Conservation (phyloP, 2,329 filamentous ascomycete genomes). For the Nigrospora oryzae region DNA sequence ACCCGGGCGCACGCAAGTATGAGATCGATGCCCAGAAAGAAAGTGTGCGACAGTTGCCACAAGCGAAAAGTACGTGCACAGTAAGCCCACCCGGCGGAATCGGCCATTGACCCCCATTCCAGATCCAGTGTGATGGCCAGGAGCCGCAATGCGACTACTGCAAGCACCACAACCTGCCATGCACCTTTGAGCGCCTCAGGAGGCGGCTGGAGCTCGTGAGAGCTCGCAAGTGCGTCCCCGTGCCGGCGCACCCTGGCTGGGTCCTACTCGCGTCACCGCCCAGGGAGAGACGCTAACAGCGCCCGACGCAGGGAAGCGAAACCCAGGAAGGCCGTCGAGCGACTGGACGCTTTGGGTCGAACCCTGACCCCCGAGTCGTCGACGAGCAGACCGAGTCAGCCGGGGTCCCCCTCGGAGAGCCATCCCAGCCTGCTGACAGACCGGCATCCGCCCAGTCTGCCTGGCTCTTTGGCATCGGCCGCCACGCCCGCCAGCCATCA, state of each 20-base stretch:
- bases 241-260: not conserved
- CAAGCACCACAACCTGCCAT: conserved; percentile 34
- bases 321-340: not conserved
- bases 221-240: not conserved
- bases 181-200: conserved; percentile 30
- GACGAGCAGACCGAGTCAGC: not conserved
- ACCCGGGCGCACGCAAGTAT: too few relatives aligned
- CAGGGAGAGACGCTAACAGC: not conserved
- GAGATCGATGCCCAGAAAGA: not conserved
- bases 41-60: not conserved
- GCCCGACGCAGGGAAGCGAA: not conserved
- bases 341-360: not conserved
- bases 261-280: not conserved
- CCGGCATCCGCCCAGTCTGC: not conserved
- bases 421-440: not conserved
- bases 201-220: not conserved
- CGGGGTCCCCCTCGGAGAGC: not conserved
- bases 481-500: not conserved
- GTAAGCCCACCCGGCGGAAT: not conserved
- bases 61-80: not conserved
- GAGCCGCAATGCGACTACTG: conserved; percentile 40
- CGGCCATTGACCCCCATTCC: not conserved
- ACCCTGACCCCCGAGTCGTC: not conserved
- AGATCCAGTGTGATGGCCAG: conserved; percentile 33
- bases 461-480: not conserved